These are phyloP conservation scores for Panaeolus cyanescens DNA, from an alignment of 768 basidiomycete species.

Conservation along the genomic window DNA sequence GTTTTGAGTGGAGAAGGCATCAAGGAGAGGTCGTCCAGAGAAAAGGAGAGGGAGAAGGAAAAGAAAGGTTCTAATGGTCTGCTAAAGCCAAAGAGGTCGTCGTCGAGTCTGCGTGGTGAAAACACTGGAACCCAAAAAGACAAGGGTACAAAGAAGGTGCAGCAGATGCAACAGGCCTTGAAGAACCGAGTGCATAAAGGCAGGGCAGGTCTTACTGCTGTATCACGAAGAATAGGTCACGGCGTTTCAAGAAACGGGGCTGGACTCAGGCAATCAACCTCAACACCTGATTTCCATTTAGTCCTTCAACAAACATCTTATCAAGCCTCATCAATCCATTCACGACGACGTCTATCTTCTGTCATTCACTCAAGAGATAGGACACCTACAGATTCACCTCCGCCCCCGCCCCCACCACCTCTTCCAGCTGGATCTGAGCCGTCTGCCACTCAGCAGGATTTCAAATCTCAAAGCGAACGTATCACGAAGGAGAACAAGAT, in stretches of 20 bases:
- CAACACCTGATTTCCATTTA: conserved; percentile 80
- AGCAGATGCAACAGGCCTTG: conserved; percentile 72
- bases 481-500: conserved; percentile 64
- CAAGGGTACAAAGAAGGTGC: conserved; percentile 68
- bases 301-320: conserved; percentile 60
- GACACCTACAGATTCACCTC: conserved; percentile 39
- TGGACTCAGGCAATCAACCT: conserved; percentile 58
- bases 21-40: conserved; percentile 6
- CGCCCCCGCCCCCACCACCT: conserved; percentile 48
- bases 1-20: conserved; percentile 14
- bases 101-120: conserved; percentile 35
- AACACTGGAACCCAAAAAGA: conserved; percentile 37
- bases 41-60: conserved; percentile 13
- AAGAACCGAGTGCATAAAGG: conserved; percentile 76
- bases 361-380: conserved; percentile 40
- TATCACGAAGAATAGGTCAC: conserved; percentile 75
- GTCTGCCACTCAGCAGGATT: conserved; percentile 32
- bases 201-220: conserved; percentile 71
- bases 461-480: conserved; percentile 38
- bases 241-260: conserved; percentile 58
- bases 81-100: conserved; percentile 36
- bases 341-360: conserved; percentile 61
- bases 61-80: conserved; percentile 12
- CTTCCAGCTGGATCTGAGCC: conserved; percentile 33
- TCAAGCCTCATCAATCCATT: conserved; percentile 85